Percentiles rank a stretch among this genome's conserved stretches.
phyloP scores from a whole-genome alignment of 768 basidiomycete species.

The Suillus fuscotomentosus region DNA sequence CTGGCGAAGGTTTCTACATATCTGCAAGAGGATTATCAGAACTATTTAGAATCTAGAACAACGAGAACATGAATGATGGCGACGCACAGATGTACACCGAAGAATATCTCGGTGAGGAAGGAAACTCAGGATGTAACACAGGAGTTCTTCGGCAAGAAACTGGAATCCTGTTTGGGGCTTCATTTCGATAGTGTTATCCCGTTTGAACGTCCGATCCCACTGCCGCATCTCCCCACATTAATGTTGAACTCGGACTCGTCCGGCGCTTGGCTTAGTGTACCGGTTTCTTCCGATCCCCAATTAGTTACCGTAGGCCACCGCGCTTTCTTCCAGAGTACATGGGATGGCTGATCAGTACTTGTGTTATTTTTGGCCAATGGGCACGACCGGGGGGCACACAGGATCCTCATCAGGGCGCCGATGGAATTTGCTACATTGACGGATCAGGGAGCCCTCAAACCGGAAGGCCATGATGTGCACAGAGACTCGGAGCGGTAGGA shows the following conservation, averaged over 20 bases:
- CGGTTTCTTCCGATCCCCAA: not conserved
- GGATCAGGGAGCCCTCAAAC: slow-evolving; percentile 1
- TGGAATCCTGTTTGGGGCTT: not conserved
- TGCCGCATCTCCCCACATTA: no score
- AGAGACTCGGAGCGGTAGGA: not conserved
- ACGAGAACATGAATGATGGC: no score
- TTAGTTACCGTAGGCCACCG: not conserved
- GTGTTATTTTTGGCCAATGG: not conserved
- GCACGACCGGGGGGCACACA: slow-evolving; percentile 9
- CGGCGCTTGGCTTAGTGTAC: no score
- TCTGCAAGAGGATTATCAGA: not conserved
- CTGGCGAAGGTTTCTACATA: not conserved
- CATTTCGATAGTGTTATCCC: not conserved
- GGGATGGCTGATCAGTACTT: not conserved
- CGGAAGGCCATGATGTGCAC: slow-evolving; percentile 3
- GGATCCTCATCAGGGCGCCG: slow-evolving; percentile 7
- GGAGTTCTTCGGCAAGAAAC: not conserved
- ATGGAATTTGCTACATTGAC: not conserved
- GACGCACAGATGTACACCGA: not conserved
- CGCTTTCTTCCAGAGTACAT: not conserved
- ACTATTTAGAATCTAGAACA: not conserved
- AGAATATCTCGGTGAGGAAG: not conserved
- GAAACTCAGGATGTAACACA: not conserved
- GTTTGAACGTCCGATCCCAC: no score
- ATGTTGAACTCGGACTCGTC: no score